Evolutionary conservation across 331 rosid species (phyloP).

Genomic region (Stylosanthes scabra): DNA sequence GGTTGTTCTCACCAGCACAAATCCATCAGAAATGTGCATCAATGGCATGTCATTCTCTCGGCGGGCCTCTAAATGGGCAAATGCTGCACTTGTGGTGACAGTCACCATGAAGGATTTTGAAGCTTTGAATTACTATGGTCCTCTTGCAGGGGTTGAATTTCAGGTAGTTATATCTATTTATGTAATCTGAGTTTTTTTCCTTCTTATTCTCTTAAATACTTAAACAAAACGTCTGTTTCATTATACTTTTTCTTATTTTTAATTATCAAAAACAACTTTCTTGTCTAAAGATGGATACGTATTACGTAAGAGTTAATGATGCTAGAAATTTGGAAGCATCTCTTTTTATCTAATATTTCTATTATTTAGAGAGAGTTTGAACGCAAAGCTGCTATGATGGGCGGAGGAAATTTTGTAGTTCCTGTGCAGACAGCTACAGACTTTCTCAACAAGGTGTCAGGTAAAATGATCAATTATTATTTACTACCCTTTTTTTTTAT

Average conservation of each 20-base stretch:
- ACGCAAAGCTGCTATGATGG: conserved; percentile 81
- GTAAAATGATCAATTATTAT: conserved; percentile 40
- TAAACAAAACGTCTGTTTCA: neutral
- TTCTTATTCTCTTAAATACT: too few species aligned
- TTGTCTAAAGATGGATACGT: conserved; percentile 28
- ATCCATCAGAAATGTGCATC: conserved; percentile 85
- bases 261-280: conserved; percentile 23
- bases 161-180: too few species aligned
- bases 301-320: neutral
- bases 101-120: conserved; percentile 80
- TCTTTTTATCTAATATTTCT: conserved; percentile 38
- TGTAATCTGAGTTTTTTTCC: too few species aligned
- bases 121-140: conserved; percentile 68
- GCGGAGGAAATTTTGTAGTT: conserved; percentile 90
- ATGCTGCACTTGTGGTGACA: conserved; percentile 94
- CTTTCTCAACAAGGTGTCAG: conserved; percentile 77
- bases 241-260: conserved; percentile 5
- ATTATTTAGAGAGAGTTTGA: conserved; percentile 76
- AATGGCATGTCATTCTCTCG: conserved; percentile 99
- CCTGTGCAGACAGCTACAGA: conserved; percentile 95
- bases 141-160: conserved; percentile 92
- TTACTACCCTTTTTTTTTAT: conserved; percentile 5
- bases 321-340: neutral
- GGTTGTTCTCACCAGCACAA: conserved; percentile 98
- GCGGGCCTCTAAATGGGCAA: conserved; percentile 97